A percentile compares a stretch with the other conserved stretches of the same genome.
Conservation (phyloP, 2,329 filamentous ascomycete genomes). For the Cryphonectria nitschkei region DNA sequence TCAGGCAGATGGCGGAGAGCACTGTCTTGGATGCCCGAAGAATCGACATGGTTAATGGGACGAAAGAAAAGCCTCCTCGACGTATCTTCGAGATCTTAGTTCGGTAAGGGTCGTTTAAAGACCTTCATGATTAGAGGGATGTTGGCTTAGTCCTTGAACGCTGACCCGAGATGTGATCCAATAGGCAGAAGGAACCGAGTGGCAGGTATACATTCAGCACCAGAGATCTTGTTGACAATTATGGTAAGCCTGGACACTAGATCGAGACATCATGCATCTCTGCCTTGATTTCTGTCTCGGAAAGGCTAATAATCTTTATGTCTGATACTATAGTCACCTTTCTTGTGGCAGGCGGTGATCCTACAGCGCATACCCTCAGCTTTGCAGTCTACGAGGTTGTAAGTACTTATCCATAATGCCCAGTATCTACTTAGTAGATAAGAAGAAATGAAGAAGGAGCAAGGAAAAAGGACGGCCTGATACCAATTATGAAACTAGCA, state of each 20-base stretch:
- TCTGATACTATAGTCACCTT: conserved; percentile 3
- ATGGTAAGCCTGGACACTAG: not conserved
- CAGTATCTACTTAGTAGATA: not conserved
- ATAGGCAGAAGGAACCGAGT: conserved; percentile 6
- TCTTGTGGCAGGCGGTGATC: conserved; percentile 10
- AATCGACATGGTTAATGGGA: not conserved
- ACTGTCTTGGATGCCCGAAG: not conserved
- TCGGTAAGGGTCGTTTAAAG: not conserved
- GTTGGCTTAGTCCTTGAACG: not conserved
- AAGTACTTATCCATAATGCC: not conserved
- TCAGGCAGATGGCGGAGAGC: conserved; percentile 4
- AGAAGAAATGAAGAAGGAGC: not conserved
- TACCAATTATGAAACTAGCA: too few relatives aligned
- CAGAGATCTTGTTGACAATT: conserved; percentile 16
- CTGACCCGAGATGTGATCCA: not conserved
- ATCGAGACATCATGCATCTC: not conserved
- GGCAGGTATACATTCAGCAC: conserved; percentile 9
- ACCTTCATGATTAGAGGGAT: too few relatives aligned
- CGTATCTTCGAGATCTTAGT: conserved; percentile 8
- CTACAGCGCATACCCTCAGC: conserved; percentile 10
- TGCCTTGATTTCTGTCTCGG: not conserved
- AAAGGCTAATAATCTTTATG: not conserved
- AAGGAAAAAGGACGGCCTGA: too few relatives aligned
- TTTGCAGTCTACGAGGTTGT: conserved; percentile 15
- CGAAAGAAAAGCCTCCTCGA: not conserved